Base-by-base conservation (phyloP, 441 rosid genomes). In the Corymbia citriodora region DNA sequence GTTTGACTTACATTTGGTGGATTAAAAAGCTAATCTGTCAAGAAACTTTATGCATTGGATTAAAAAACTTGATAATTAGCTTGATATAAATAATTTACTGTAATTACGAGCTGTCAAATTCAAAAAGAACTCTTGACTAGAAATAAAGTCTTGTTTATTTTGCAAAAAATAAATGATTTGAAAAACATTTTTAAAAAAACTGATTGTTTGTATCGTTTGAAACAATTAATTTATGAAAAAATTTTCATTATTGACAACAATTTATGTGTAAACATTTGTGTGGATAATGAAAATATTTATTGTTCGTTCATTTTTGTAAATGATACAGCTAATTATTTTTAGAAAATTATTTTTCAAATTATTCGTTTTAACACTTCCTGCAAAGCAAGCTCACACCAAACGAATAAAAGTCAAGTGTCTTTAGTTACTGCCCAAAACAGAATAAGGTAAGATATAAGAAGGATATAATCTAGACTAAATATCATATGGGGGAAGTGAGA, bases 171-270 rank as follows among this genome's bases (percentile, higher is more conserved):
- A 14, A 8, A 21, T 23, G 0, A 16, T 65, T 8, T 65, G 0
- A 0, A 65, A 2, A n/a, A n/a, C 15, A 4, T n/a, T 68, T 68
- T 68, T 3, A 1, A 16, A 4, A 68, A 68, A 72, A 36, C 6
- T 72, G 17, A 2, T 31, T 1, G 0, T 16, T 16, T 16, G 3
- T 40, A 21, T 74, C 3, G 27, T 0, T 74, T 21, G 9, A 7
- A 40, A 12, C 40, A 40, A 4, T 79, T 45, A 23, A 1, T 12
- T 0, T 12, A 4, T 4, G 7, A 45, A 23, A 74, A 11, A 21
- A 0, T 40, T 2, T 40, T 23, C 9, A 45, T 45, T 79, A 23
- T 21, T n/a, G 2, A 12, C 25, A 49, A 23, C 5, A 45, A 79
- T 45, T 79, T 23, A 23, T 8, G 5, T 0, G 1, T 79, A 1